Evolutionary conservation across 108 stramenopile species (phyloP).

Genomic region (Mediolabrus comicus): DNA sequence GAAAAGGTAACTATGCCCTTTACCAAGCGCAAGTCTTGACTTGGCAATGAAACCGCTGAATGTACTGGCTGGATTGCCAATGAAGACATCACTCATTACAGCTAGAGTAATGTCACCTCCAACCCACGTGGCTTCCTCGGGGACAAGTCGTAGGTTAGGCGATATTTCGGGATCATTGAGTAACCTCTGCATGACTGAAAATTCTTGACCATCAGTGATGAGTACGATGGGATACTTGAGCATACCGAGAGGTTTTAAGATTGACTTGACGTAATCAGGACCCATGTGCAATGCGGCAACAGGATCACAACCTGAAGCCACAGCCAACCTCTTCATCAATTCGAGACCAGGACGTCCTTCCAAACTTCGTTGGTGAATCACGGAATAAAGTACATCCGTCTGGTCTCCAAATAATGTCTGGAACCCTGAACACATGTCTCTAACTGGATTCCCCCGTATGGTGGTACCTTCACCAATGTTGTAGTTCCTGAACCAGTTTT

Average conservation of each 20-base stretch:
- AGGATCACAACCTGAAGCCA: constrained; percentile 13
- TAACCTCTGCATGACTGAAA: constrained; percentile 14
- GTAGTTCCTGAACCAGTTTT: constrained; percentile 26
- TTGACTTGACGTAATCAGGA: constrained; percentile 43
- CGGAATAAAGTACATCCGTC: background rate
- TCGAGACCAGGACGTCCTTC: constrained; percentile 1
- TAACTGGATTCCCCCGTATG: background rate
- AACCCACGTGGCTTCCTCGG: constrained; percentile 18
- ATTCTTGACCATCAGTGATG: constrained; percentile 38
- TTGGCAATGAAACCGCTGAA: constrained; percentile 34
- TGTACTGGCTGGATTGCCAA: constrained; percentile 45
- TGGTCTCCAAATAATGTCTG: constrained; percentile 14
- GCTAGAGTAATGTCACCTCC: constrained; percentile 40
- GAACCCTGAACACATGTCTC: constrained; percentile 32
- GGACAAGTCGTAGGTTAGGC: constrained; percentile 6
- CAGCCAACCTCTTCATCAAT: background rate
- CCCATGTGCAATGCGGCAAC: constrained; percentile 31
- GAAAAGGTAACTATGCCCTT: constrained; percentile 33
- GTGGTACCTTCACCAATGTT: constrained; percentile 15
- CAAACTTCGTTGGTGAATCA: constrained; percentile 13
- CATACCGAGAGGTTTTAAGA: constrained; percentile 32
- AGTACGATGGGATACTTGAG: constrained; percentile 31
- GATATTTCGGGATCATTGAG: constrained; percentile 32
- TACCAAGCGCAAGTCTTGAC: constrained; percentile 24
- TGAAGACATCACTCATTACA: constrained; percentile 28